A percentile compares a stretch with the other conserved stretches of the same genome.
These are phyloP conservation scores for Solanum medicagineum DNA, from an alignment of 257 asterid species.

Conservation along the genomic window DNA sequence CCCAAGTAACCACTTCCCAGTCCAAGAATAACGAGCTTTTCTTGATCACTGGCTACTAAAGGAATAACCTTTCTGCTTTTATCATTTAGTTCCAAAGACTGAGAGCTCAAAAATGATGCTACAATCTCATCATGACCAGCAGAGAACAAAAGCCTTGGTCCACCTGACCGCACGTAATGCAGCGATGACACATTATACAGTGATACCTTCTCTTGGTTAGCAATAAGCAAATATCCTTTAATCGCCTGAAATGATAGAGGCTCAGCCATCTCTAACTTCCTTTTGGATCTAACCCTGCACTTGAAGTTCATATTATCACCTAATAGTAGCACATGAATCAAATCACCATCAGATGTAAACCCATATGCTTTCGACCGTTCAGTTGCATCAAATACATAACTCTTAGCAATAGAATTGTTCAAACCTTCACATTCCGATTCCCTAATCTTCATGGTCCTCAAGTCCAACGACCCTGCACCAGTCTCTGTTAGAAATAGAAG, in stretches of 20 bases:
- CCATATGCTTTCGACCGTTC: slow-evolving; percentile 91
- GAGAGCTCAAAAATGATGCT: slow-evolving; percentile 45
- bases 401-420: slow-evolving; percentile 44
- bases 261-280: slow-evolving; percentile 46
- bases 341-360: slow-evolving; percentile 54
- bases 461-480: slow-evolving; percentile 93
- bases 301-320: slow-evolving; percentile 88
- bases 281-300: slow-evolving; percentile 72
- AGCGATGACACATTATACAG: slow-evolving; percentile 81
- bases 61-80: slow-evolving; percentile 24
- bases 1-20: slow-evolving; percentile 70
- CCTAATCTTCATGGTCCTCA: slow-evolving; percentile 80
- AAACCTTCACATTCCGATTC: slow-evolving; percentile 86
- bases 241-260: slow-evolving; percentile 69
- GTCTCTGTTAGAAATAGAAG: slow-evolving; percentile 79
- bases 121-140: slow-evolving; percentile 49
- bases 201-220: slow-evolving; percentile 43
- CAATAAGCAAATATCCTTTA: slow-evolving; percentile 67
- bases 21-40: slow-evolving; percentile 56
- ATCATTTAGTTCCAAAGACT: slow-evolving; percentile 11
- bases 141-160: slow-evolving; percentile 57
- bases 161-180: slow-evolving; percentile 69
- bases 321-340: slow-evolving; percentile 64
- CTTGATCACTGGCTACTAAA: slow-evolving; percentile 55
- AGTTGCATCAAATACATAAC: slow-evolving; percentile 64